These are phyloP conservation scores for Nannochloropsis salina DNA, from an alignment of 108 stramenopile species.

Conservation along the genomic window DNA sequence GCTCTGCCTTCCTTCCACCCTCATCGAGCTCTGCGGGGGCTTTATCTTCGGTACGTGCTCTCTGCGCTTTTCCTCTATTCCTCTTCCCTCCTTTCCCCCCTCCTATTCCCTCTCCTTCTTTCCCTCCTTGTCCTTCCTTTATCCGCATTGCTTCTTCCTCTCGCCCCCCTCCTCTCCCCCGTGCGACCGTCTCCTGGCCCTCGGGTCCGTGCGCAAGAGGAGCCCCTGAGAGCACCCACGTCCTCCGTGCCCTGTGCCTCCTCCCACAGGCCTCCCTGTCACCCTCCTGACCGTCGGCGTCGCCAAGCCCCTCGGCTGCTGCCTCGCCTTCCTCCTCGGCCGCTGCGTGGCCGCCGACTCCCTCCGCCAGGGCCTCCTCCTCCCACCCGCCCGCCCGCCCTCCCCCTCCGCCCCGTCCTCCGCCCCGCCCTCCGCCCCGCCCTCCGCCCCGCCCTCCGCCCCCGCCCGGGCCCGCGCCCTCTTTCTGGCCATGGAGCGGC, in stretches of 20 bases:
- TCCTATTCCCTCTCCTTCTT: background rate
- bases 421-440: no score
- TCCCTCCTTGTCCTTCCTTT: background rate
- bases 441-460: no score
- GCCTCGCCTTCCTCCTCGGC: slow-evolving; percentile 19
- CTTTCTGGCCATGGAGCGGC: background rate
- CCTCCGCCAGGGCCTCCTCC: background rate
- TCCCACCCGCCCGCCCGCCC: background rate
- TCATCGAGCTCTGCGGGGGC: background rate
- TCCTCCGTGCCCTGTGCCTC: background rate
- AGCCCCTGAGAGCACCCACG: no score
- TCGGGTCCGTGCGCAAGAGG: no score
- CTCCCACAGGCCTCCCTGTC: background rate
- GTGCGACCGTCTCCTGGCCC: no score
- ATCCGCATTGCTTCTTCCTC: background rate
- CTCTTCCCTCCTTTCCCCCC: background rate
- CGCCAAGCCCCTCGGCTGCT: background rate
- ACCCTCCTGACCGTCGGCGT: background rate
- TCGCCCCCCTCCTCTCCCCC: background rate
- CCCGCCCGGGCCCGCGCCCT: background rate
- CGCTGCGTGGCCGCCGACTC: slow-evolving; percentile 16
- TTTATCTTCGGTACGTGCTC: background rate
- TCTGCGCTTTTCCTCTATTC: background rate
- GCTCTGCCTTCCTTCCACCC: background rate
- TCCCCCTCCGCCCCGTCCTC: no score